Percentiles rank a stretch among this genome's conserved stretches.
Conservation (phyloP, 495 filamentous ascomycete genomes). For the Filosporella fistucella region DNA sequence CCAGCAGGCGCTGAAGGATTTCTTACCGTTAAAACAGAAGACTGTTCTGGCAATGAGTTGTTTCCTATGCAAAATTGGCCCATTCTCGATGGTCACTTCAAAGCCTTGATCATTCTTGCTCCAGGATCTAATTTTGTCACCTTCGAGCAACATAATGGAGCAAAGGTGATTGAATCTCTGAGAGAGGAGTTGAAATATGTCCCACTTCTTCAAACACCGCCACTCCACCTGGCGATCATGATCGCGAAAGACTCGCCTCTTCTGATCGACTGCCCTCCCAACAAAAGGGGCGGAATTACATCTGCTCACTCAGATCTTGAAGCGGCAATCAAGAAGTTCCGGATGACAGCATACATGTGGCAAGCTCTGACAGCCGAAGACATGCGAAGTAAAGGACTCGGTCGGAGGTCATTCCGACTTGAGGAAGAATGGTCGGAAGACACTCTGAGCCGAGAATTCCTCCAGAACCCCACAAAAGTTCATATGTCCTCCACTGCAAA, state of each 20-base stretch:
- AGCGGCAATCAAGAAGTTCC: conserved; percentile 76
- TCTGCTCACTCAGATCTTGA: conserved; percentile 43
- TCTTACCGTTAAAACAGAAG: no score
- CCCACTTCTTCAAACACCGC: conserved; percentile 68
- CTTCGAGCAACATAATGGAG: conserved; percentile 69
- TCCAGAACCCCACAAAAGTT: conserved; percentile 42
- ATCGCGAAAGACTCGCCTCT: conserved; percentile 83
- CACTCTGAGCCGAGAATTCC: conserved; percentile 68
- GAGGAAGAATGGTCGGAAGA: conserved; percentile 91
- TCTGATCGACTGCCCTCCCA: conserved; percentile 76
- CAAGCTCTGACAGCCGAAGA: conserved; percentile 93
- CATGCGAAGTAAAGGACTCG: conserved; percentile 83
- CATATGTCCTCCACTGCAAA: conserved; percentile 82
- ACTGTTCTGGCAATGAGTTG: no score
- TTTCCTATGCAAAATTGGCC: no score
- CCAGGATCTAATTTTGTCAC: conserved; percentile 82
- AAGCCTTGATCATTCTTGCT: conserved; percentile 78
- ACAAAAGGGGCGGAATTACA: conserved; percentile 66
- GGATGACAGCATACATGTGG: conserved; percentile 91
- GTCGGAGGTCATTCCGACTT: conserved; percentile 77
- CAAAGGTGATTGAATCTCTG: conserved; percentile 68
- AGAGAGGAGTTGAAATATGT: conserved; percentile 81
- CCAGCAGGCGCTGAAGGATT: no score
- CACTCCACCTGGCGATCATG: conserved; percentile 79
- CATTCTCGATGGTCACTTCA: conserved; percentile 82